Base-by-base conservation (phyloP, 2,329 filamentous ascomycete genomes). In the Clonostachys byssicola region DNA sequence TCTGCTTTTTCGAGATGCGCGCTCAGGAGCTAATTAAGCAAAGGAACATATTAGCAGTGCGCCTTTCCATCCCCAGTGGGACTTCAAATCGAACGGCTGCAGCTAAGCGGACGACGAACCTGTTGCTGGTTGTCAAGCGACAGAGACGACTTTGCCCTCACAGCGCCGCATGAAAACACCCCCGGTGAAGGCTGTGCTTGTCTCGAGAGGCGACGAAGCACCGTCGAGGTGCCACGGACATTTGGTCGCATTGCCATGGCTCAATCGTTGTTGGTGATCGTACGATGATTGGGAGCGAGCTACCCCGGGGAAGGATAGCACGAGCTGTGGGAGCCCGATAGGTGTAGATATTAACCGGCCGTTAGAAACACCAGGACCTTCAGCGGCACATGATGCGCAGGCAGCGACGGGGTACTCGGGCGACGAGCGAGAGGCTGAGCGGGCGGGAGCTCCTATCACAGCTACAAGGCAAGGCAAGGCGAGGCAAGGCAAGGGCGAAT, bases 1-100 rank as follows among this genome's bases (percentile, higher is more conserved):
- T 97, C 94, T 54, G 90, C 89, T 60, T 94, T 80, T 63, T 91
- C 78, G 45, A 99, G 80, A 62, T 87, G 77, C 48, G 88, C 79
- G 42, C 88, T 81, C 46, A 99, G 84, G 47, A 96, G 73, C 91
- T 96, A 55, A 39, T 30, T 30, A 10, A 9, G 47, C 43, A 43
- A 30, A 30, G 14, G 20, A n/a, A 20, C 36, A 17, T 12, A 34
- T 49, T 56, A 40, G 41, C 30, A 42, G 44, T 45, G 9, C 18
- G 12, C 9, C 30, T 35, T 12, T n/a, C 12, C 23, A 14, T 12
- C 7, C 20, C 12, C 4, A 14, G 34, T n/a, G 6, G 12, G 42
- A 17, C n/a, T 44, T 40, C 23, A n/a, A 17, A 30, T n/a, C 23
- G 13, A 44, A 34, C 5, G 3, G 23, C 23, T 30, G 14, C 23